These are phyloP conservation scores for Lasiodiplodia sp. DNA, from an alignment of 2,329 filamentous ascomycete species.

Conservation along the genomic window DNA sequence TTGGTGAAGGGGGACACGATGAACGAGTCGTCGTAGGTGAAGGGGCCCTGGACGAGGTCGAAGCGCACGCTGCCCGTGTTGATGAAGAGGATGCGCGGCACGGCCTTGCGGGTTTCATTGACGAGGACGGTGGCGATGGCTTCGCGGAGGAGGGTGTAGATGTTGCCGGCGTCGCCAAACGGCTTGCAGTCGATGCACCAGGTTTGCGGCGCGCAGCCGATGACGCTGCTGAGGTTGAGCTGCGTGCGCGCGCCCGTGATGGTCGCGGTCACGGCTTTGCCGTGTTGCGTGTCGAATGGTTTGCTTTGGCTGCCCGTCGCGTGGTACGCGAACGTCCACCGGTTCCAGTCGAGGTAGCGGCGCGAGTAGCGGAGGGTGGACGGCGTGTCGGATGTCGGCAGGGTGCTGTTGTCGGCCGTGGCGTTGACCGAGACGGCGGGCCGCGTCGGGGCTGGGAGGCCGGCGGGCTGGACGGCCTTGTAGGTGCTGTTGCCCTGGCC, in stretches of 20 bases:
- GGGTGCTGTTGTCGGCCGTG: conserved; percentile 41
- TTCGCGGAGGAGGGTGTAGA: conserved; percentile 62
- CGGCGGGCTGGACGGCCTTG: conserved; percentile 47
- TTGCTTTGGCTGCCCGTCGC: conserved; percentile 57
- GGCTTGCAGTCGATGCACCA: conserved; percentile 66
- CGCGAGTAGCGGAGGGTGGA: conserved; percentile 58
- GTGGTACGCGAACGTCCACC: conserved; percentile 70
- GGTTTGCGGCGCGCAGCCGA: conserved; percentile 67
- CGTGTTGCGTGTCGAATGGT: conserved; percentile 59
- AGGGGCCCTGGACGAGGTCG: conserved; percentile 68
- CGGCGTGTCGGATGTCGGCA: conserved; percentile 43
- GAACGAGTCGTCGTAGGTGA: conserved; percentile 62
- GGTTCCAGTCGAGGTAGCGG: conserved; percentile 74
- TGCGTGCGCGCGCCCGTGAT: conserved; percentile 61
- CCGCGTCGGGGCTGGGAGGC: conserved; percentile 53
- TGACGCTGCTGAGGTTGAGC: conserved; percentile 63
- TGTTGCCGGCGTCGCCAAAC: conserved; percentile 60
- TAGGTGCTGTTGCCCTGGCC: conserved; percentile 48
- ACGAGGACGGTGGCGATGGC: conserved; percentile 62
- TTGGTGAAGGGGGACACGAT: conserved; percentile 65
- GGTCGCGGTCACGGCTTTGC: conserved; percentile 55
- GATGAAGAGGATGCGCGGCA: conserved; percentile 63
- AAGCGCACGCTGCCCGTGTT: conserved; percentile 70
- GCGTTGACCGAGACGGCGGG: conserved; percentile 38
- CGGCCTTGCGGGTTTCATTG: conserved; percentile 58